phyloP scores from a whole-genome alignment of 1,284 basidiomycete genomes.

The Golubevia sp. region DNA sequence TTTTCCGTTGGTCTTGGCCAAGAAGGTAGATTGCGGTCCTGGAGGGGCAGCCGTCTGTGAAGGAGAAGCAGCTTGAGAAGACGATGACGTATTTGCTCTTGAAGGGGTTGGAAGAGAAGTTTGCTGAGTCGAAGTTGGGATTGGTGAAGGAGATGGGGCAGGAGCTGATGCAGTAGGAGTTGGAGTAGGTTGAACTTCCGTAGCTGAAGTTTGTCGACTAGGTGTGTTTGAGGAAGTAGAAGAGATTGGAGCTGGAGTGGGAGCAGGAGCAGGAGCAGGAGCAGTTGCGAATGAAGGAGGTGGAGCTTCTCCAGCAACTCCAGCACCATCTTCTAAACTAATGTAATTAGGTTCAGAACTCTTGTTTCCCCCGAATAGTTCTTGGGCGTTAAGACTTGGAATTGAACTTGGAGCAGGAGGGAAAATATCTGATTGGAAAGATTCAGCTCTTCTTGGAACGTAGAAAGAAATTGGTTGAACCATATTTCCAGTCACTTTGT shows the following conservation, averaged over 20 bases:
- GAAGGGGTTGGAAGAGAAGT: background rate
- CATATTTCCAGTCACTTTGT: constrained; percentile 78
- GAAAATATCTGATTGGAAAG: constrained; percentile 92
- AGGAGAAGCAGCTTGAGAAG: too few relatives aligned
- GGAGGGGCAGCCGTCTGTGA: too few relatives aligned
- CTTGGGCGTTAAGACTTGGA: constrained; percentile 77
- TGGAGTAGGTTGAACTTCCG: too few relatives aligned
- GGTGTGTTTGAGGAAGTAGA: background rate
- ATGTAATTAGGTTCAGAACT: too few relatives aligned
- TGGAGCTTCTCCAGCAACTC: constrained; percentile 1
- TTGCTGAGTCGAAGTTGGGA: background rate
- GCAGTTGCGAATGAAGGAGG: constrained; percentile 2
- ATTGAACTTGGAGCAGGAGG: constrained; percentile 83
- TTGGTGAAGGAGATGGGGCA: constrained; percentile 1
- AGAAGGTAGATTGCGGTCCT: too few relatives aligned
- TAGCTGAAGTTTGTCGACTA: too few relatives aligned
- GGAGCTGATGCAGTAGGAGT: constrained; percentile 3
- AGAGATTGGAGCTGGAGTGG: constrained; percentile 6
- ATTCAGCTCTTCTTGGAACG: constrained; percentile 86
- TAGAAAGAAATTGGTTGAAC: constrained; percentile 92
- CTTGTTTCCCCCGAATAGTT: constrained; percentile 76
- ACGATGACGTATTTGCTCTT: background rate
- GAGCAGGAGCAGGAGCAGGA: constrained; percentile 10
- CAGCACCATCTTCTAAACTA: too few relatives aligned
- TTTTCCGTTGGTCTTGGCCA: background rate